A percentile compares a stretch with the other conserved stretches of the same genome.
These are phyloP conservation scores for Firmiana major DNA, from an alignment of 345 rosid genomes.

Conservation along the genomic window DNA sequence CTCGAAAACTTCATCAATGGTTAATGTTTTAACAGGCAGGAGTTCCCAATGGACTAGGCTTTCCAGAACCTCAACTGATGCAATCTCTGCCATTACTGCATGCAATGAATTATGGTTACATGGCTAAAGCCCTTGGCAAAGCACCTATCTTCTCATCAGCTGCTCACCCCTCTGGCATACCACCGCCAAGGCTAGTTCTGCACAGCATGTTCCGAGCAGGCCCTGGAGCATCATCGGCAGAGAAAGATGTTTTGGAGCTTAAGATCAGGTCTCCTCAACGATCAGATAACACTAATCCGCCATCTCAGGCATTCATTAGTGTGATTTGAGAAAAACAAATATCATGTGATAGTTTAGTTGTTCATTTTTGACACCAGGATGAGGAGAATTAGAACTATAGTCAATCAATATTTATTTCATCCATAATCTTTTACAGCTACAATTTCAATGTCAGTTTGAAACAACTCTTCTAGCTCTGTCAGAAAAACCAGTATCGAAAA, in stretches of 20 bases:
- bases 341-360: background rate
- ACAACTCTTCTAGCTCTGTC: background rate
- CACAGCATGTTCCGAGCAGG: background rate
- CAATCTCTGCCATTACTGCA: background rate
- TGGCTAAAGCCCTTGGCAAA: background rate
- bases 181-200: background rate
- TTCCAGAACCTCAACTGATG: background rate
- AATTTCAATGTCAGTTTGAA: background rate
- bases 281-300: background rate
- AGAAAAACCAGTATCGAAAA: no score
- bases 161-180: slow-evolving; percentile 7
- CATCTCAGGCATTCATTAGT: background rate
- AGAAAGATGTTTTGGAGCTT: slow-evolving; percentile 11
- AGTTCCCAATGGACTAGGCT: background rate
- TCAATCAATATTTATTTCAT: background rate
- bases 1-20: background rate
- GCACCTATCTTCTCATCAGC: background rate
- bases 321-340: background rate
- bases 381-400: background rate
- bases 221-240: background rate
- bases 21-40: background rate
- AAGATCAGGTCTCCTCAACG: slow-evolving; percentile 6
- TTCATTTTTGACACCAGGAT: background rate
- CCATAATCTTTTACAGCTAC: background rate
- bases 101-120: background rate